phyloP scores from a whole-genome alignment of 331 rosid species.

The Dryas integrifolia region DNA sequence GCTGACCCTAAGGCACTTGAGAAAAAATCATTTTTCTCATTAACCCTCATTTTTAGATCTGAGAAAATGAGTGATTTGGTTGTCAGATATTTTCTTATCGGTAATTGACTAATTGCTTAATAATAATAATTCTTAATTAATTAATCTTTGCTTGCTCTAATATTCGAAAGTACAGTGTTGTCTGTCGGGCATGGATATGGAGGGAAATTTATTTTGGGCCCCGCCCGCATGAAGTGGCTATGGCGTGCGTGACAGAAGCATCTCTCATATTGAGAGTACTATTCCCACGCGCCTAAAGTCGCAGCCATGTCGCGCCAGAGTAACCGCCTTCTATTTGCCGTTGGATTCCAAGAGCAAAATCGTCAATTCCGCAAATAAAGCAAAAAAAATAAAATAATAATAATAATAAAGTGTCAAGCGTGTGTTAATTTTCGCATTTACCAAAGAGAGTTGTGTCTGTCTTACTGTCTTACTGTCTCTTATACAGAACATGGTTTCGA shows the following conservation, averaged over 20 bases:
- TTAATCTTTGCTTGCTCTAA: background rate
- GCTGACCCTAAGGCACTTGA: background rate
- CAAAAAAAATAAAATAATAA: conserved; percentile 3
- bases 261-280: background rate
- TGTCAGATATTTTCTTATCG: background rate
- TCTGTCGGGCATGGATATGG: conserved; percentile 28
- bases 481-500: conserved; percentile 24
- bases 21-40: background rate
- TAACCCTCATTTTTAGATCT: background rate
- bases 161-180: background rate
- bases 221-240: conserved; percentile 34
- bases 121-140: background rate
- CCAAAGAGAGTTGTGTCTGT: conserved; percentile 17
- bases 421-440: conserved; percentile 33
- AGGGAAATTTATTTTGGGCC: conserved; percentile 42
- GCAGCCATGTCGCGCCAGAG: background rate
- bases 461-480: conserved; percentile 20
- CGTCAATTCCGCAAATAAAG: background rate
- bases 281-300: background rate
- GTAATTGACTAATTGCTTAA: too few relatives aligned
- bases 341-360: background rate
- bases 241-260: conserved; percentile 22
- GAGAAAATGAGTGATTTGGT: background rate
- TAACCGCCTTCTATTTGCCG: background rate
- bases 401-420: conserved; percentile 14